Conservation (phyloP, 768 basidiomycete genomes). For the Podaxis sp. region DNA sequence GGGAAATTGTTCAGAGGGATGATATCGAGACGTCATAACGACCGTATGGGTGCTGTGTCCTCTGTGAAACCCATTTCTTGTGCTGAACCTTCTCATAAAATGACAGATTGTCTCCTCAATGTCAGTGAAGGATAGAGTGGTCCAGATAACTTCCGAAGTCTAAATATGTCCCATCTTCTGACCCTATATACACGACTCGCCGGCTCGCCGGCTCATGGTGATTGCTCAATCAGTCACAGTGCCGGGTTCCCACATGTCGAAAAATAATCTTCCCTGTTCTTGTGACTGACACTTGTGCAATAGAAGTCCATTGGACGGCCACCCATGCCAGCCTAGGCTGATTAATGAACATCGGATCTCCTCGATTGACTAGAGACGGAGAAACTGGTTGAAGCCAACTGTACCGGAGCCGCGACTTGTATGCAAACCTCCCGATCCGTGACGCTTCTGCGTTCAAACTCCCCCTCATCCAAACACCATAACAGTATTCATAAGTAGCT, state of each 20-base stretch:
- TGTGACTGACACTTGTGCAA: not conserved
- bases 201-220: not conserved
- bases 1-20: not conserved
- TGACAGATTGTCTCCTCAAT: not conserved
- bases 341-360: not conserved
- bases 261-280: not conserved
- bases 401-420: not conserved
- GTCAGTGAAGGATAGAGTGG: not conserved
- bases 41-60: not conserved
- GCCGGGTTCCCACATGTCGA: not conserved
- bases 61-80: not conserved
- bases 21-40: not conserved
- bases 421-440: not conserved
- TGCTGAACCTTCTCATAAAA: not conserved
- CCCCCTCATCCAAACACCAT: not conserved
- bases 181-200: not conserved
- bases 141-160: not conserved
- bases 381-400: not conserved
- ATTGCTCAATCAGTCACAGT: not conserved
- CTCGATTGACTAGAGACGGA: not conserved
- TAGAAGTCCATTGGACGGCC: not conserved
- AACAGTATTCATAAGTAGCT: not conserved
- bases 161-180: not conserved
- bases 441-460: not conserved
- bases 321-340: not conserved